These are phyloP conservation scores for Gigaspora rosea DNA, from an alignment of 192 early-diverging fungal species.

Conservation along the genomic window DNA sequence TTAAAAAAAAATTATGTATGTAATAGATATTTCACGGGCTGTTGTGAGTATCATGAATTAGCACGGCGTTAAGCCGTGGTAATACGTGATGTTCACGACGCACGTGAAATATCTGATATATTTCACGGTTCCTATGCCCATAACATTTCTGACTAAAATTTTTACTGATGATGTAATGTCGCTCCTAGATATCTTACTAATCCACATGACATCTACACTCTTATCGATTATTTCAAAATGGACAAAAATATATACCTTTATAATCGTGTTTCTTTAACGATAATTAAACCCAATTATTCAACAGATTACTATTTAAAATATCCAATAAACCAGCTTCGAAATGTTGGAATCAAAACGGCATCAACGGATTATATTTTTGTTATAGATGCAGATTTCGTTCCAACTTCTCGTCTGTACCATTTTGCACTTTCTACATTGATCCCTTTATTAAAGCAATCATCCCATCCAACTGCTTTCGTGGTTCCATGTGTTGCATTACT, in stretches of 20 bases:
- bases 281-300: constrained; percentile 52
- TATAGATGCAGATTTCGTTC: constrained; percentile 59
- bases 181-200: constrained; percentile 46
- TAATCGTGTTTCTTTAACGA: constrained; percentile 32
- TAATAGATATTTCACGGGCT: too few species aligned
- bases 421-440: constrained; percentile 20
- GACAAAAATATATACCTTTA: constrained; percentile 34
- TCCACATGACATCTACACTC: constrained; percentile 41
- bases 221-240: constrained; percentile 43
- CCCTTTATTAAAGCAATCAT: background rate
- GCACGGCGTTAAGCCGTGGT: too few species aligned
- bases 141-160: too few species aligned
- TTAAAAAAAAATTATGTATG: too few species aligned
- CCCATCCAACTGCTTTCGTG: constrained; percentile 40
- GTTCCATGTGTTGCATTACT: constrained; percentile 53
- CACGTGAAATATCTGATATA: too few species aligned
- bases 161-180: too few species aligned
- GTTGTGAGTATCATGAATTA: too few species aligned
- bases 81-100: too few species aligned
- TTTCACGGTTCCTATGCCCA: too few species aligned
- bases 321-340: constrained; percentile 56
- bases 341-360: constrained; percentile 45
- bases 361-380: constrained; percentile 50
- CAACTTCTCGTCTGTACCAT: constrained; percentile 42
- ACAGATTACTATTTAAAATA: constrained; percentile 41